Percentiles rank a stretch among this genome's conserved stretches.
phyloP scores from a whole-genome alignment of 139 green algal genomes.

The Chlorokybus atmophyticus region DNA sequence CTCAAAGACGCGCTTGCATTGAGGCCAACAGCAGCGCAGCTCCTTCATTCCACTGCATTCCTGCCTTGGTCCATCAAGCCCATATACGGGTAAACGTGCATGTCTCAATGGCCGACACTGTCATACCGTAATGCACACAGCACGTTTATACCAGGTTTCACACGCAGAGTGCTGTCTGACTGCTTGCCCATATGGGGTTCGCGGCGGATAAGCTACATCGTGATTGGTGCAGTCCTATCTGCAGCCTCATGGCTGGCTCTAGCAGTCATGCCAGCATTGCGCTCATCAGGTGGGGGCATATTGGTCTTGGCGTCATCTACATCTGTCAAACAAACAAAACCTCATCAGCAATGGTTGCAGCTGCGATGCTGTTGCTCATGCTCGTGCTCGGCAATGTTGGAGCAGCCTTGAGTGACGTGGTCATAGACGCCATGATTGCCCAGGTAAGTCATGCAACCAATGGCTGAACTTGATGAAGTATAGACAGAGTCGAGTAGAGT shows the following conservation, averaged over 20 bases:
- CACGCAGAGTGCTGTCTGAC: neutral
- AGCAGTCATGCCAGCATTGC: neutral
- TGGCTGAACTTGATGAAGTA: no score
- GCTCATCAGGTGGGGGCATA: no score
- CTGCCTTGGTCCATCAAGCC: slow-evolving; percentile 82
- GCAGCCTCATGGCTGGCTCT: slow-evolving; percentile 47
- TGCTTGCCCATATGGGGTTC: neutral
- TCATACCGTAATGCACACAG: no score
- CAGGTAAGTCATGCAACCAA: no score
- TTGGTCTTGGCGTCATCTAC: no score
- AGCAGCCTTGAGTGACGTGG: slow-evolving; percentile 77
- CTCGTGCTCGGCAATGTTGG: slow-evolving; percentile 49
- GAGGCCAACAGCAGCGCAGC: slow-evolving; percentile 51
- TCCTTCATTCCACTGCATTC: slow-evolving; percentile 42
- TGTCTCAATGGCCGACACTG: no score
- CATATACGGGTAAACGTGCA: slow-evolving; percentile 61
- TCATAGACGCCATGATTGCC: slow-evolving; percentile 96
- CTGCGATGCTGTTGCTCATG: slow-evolving; percentile 20
- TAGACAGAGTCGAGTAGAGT: neutral
- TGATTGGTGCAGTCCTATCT: slow-evolving; percentile 71
- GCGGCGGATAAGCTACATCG: slow-evolving; percentile 28
- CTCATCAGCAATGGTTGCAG: neutral
- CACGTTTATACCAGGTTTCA: no score
- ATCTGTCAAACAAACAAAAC: no score
- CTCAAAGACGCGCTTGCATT: slow-evolving; percentile 83